Base-by-base conservation (phyloP, 2,329 filamentous ascomycete species). In the Fusarium hainanense region DNA sequence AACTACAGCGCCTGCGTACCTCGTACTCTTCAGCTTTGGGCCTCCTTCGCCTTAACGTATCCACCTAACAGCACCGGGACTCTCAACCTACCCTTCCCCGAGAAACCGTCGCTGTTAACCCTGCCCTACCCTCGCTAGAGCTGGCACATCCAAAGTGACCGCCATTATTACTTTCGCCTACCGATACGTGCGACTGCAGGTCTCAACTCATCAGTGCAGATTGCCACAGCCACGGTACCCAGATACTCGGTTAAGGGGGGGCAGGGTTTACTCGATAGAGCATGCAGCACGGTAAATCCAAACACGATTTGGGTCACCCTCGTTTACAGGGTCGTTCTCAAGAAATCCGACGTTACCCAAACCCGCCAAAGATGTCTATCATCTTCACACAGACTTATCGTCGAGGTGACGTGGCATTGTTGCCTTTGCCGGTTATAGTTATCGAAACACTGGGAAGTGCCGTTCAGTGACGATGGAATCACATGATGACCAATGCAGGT, bases 211-310 rank as follows among this genome's bases (percentile, higher is more conserved):
- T 61, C 46, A 62, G 52, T 64, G 64, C 54, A 60, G 43, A 64
- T 72, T 74, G 65, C 64, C 54, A 66, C 54, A 66, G 61, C 59
- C 61, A 74, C 66, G 52, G 52, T 66, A 71, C 69, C 72, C 72
- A 74, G 61, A 65, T 68, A 70, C 65, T 75, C 71, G 72, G 72
- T 70, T 74, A 69, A 63, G 66, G 69, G 66, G 63, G 68, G 54
- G 46, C 65, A 68, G 70, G 72, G 63, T 65, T 58, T 32, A 56
- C 34, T 69, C 55, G 44, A 72, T 66, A 73, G 58, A 69, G 70
- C 64, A 72, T 72, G 72, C 72, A 74, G 56, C 58, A 66, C 44
- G 54, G 63, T 66, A 73, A 70, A 71, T 74, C 68, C 69, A 71
- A 66, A 68, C 56, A 67, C 63, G 60, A 70, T 69, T 66, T 57